Evolutionary conservation across 768 basidiomycete species (phyloP).

Genomic region (Paxillus rubicundulus): DNA sequence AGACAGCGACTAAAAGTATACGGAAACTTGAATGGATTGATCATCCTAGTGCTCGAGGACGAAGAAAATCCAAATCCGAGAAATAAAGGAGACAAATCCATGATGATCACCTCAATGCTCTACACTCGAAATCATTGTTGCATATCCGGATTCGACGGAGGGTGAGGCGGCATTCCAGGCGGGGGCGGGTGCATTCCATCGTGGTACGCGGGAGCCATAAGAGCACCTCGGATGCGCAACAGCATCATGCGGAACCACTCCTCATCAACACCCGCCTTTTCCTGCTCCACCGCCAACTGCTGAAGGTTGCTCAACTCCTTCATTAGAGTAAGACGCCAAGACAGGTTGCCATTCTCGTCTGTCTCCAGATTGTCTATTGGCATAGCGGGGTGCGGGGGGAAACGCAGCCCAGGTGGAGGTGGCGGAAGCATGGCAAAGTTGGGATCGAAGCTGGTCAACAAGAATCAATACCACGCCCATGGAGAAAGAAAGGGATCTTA

Average conservation of each 20-base stretch:
- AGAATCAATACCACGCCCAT: constrained; percentile 4
- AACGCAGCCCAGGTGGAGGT: constrained; percentile 53
- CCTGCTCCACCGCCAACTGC: constrained; percentile 76
- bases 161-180: constrained; percentile 36
- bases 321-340: constrained; percentile 77
- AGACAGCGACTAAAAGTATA: constrained; percentile 1
- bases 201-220: constrained; percentile 50
- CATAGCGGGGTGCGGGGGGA: constrained; percentile 52
- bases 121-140: constrained; percentile 17
- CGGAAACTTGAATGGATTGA: constrained; percentile 3
- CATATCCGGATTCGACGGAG: constrained; percentile 34
- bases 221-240: constrained; percentile 67
- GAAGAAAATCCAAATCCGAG: constrained; percentile 3
- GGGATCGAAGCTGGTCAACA: constrained; percentile 61
- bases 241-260: constrained; percentile 90
- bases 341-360: constrained; percentile 76
- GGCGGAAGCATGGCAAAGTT: constrained; percentile 64
- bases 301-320: constrained; percentile 78
- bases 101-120: not conserved
- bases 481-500: constrained; percentile 16
- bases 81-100: not conserved
- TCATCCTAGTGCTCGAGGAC: not conserved
- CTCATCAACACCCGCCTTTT: constrained; percentile 74
- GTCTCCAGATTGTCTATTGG: constrained; percentile 71
- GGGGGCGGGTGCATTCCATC: constrained; percentile 38